These are phyloP conservation scores for Phytophthora colocasiae DNA, from an alignment of 352 stramenopile species.

Conservation along the genomic window DNA sequence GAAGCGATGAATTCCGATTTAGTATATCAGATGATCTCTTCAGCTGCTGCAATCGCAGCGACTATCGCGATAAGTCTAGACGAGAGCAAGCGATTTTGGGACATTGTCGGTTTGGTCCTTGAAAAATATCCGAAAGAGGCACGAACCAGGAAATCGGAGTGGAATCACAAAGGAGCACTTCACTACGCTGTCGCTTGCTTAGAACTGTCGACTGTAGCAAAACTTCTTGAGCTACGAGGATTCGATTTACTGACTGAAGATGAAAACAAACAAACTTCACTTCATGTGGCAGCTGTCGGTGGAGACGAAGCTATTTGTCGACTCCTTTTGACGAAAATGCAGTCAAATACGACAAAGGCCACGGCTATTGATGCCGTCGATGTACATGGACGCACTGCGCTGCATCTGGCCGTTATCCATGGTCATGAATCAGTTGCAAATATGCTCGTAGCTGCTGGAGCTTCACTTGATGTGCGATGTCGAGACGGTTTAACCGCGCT, in stretches of 20 bases:
- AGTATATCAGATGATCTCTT: constrained; percentile 49
- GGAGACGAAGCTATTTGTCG: constrained; percentile 53
- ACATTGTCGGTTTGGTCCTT: constrained; percentile 40
- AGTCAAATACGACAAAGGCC: constrained; percentile 23
- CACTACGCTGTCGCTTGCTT: constrained; percentile 58
- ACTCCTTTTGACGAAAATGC: constrained; percentile 41
- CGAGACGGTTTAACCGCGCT: constrained; percentile 48
- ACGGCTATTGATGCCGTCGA: constrained; percentile 46
- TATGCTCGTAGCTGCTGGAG: constrained; percentile 46
- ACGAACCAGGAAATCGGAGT: constrained; percentile 41
- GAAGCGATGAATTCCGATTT: constrained; percentile 51
- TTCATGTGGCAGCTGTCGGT: constrained; percentile 54
- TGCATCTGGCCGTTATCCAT: constrained; percentile 59
- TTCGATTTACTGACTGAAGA: constrained; percentile 59
- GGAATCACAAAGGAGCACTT: constrained; percentile 48
- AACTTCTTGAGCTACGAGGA: constrained; percentile 44
- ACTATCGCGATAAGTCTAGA: constrained; percentile 43
- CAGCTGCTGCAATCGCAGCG: constrained; percentile 40
- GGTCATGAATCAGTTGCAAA: constrained; percentile 51
- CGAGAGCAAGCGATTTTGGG: constrained; percentile 55
- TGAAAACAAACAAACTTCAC: constrained; percentile 49
- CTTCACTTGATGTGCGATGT: constrained; percentile 46
- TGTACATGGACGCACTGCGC: constrained; percentile 42
- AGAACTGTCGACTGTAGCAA: constrained; percentile 41
- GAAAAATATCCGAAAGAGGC: constrained; percentile 41